Conservation (phyloP, 164 flowering plant genomes). For the Berberis thunbergii region DNA sequence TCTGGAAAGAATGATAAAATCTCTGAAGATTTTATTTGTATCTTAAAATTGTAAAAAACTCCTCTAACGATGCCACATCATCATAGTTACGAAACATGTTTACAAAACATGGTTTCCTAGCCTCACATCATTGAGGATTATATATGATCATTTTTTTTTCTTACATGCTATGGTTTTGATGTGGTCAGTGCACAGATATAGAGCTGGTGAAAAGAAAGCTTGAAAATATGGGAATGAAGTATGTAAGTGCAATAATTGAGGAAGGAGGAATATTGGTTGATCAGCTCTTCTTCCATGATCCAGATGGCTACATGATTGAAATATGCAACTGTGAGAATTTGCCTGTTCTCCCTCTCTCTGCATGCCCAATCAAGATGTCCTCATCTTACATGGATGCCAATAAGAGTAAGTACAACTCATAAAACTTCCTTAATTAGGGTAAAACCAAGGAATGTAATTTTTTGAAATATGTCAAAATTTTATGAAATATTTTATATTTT, state of each 20-base stretch:
- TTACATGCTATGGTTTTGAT: neutral
- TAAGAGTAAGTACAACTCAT: neutral
- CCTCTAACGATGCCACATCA: too few species aligned
- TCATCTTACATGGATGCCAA: neutral
- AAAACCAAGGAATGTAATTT: too few species aligned
- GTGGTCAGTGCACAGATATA: conserved; percentile 44
- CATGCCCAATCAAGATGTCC: conserved; percentile 33
- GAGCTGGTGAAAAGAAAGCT: conserved; percentile 45
- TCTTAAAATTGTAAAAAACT: too few species aligned
- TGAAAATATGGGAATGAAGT: conserved; percentile 47
- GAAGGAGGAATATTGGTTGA: conserved; percentile 59
- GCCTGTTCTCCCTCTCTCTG: conserved; percentile 53
- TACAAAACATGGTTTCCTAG: too few species aligned
- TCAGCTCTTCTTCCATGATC: conserved; percentile 84
- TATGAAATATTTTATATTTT: too few species aligned
- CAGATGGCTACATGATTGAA: conserved; percentile 86
- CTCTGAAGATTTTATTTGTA: too few species aligned
- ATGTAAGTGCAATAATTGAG: conserved; percentile 55
- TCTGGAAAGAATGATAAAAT: too few species aligned
- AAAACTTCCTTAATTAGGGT: too few species aligned
- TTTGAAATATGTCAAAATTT: too few species aligned
- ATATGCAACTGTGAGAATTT: conserved; percentile 77
- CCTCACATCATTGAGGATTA: too few species aligned
- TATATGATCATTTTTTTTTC: neutral
- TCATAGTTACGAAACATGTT: too few species aligned